A percentile compares a stretch with the other conserved stretches of the same genome.
phyloP scores from a whole-genome alignment of 2,329 filamentous ascomycete genomes.

The Verticillium longisporum region DNA sequence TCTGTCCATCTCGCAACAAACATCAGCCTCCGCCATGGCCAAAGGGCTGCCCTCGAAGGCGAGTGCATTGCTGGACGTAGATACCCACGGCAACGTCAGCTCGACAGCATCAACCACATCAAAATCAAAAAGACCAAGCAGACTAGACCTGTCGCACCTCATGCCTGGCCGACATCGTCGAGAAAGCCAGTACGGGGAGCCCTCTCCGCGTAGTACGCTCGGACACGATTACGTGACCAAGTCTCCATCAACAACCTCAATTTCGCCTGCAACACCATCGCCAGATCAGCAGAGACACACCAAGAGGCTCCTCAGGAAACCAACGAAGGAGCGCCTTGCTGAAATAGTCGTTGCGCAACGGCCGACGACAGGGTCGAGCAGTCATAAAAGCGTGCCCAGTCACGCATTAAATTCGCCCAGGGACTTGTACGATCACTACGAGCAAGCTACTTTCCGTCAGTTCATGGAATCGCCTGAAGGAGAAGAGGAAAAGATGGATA shows the following conservation, averaged over 20 bases:
- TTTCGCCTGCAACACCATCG: constrained; percentile 19
- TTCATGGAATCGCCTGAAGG: constrained; percentile 17
- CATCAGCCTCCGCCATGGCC: constrained; percentile 51
- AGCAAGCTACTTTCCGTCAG: constrained; percentile 45
- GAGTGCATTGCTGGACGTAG: constrained; percentile 38
- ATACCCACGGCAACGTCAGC: constrained; percentile 20
- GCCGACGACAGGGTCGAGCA: constrained; percentile 9
- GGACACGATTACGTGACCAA: constrained; percentile 28
- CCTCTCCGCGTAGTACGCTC: constrained; percentile 17
- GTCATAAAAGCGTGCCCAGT: constrained; percentile 7
- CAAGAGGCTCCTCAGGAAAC: constrained; percentile 23
- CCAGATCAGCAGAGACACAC: constrained; percentile 16
- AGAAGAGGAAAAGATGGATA: neutral
- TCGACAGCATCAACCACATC: constrained; percentile 12
- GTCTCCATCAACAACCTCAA: constrained; percentile 36
- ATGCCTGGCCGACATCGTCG: constrained; percentile 23
- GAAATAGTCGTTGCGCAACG: constrained; percentile 4
- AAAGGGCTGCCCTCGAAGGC: constrained; percentile 45
- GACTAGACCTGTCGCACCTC: constrained; percentile 40
- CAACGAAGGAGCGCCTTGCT: constrained; percentile 28
- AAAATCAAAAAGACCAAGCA: constrained; percentile 38
- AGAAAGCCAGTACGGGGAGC: constrained; percentile 13
- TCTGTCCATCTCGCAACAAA: constrained; percentile 52
- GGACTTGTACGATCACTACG: constrained; percentile 51
- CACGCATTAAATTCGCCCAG: constrained; percentile 30